Conservation (phyloP, 164 flowering plant species). For the Hamamelis virginiana region DNA sequence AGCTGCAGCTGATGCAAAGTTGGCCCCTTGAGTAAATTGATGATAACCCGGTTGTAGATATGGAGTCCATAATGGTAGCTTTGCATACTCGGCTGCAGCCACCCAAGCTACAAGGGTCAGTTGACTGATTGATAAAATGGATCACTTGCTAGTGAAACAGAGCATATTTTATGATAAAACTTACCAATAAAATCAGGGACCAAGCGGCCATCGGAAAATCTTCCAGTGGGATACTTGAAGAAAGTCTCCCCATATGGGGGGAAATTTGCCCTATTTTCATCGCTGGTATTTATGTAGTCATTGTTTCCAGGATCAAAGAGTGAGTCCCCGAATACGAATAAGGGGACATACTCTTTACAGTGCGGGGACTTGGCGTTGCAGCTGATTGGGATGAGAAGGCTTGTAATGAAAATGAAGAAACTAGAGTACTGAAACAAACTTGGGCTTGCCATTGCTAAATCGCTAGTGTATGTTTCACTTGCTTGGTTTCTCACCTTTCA, state of each 20-base stretch:
- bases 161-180: too few relatives aligned
- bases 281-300: conserved; percentile 38
- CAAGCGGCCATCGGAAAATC: conserved; percentile 49
- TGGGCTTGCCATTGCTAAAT: too few relatives aligned
- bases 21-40: too few relatives aligned
- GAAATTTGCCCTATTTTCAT: conserved; percentile 39
- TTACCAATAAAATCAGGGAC: conserved; percentile 53
- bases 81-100: conserved; percentile 7
- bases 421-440: too few relatives aligned
- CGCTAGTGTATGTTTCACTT: too few relatives aligned
- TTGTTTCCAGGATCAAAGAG: conserved; percentile 45
- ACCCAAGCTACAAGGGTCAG: background rate
- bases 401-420: too few relatives aligned
- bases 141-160: too few relatives aligned
- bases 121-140: too few relatives aligned
- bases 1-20: conserved; percentile 16
- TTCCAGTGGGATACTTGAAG: conserved; percentile 43
- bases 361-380: background rate
- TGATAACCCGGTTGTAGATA: conserved; percentile 9
- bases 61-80: conserved; percentile 7
- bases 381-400: conserved; percentile 9
- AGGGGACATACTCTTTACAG: conserved; percentile 11
- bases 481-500: too few relatives aligned
- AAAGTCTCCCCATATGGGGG: conserved; percentile 43
- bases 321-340: conserved; percentile 53